These are phyloP conservation scores for Myriosclerotinia scirpicola DNA, from an alignment of 2,329 filamentous ascomycete genomes.

Conservation along the genomic window DNA sequence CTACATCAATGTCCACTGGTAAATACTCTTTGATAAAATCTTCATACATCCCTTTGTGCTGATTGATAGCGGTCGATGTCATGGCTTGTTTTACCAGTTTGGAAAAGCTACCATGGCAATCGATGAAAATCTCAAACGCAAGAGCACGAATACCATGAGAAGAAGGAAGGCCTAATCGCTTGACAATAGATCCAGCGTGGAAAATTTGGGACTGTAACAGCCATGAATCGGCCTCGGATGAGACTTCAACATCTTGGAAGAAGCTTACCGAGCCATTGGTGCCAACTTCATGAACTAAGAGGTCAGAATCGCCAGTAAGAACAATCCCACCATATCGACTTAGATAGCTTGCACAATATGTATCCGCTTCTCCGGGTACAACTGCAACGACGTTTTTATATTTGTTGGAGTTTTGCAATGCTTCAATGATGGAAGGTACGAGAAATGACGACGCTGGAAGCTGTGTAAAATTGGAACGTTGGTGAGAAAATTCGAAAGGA, in stretches of 20 bases:
- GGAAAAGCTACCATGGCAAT: slow-evolving; percentile 33
- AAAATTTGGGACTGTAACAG: slow-evolving; percentile 39
- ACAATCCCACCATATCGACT: slow-evolving; percentile 55
- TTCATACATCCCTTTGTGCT: slow-evolving; percentile 27
- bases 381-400: slow-evolving; percentile 53
- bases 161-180: slow-evolving; percentile 46
- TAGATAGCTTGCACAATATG: slow-evolving; percentile 70
- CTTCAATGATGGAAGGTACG: slow-evolving; percentile 74
- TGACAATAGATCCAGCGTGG: slow-evolving; percentile 47
- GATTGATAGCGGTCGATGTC: slow-evolving; percentile 27
- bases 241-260: slow-evolving; percentile 58
- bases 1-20: slow-evolving; percentile 12
- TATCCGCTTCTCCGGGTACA: slow-evolving; percentile 82
- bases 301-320: slow-evolving; percentile 84
- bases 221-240: slow-evolving; percentile 25
- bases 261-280: slow-evolving; percentile 62
- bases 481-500: slow-evolving; percentile 31
- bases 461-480: slow-evolving; percentile 34
- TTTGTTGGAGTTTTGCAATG: slow-evolving; percentile 50
- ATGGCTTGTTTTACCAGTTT: slow-evolving; percentile 34
- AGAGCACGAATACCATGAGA: slow-evolving; percentile 43
- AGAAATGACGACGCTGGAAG: slow-evolving; percentile 62
- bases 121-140: slow-evolving; percentile 40
- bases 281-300: slow-evolving; percentile 73
- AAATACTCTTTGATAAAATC: slow-evolving; percentile 36